Conservation (phyloP, 495 filamentous ascomycete species). For the Daldinia vernicosa region DNA sequence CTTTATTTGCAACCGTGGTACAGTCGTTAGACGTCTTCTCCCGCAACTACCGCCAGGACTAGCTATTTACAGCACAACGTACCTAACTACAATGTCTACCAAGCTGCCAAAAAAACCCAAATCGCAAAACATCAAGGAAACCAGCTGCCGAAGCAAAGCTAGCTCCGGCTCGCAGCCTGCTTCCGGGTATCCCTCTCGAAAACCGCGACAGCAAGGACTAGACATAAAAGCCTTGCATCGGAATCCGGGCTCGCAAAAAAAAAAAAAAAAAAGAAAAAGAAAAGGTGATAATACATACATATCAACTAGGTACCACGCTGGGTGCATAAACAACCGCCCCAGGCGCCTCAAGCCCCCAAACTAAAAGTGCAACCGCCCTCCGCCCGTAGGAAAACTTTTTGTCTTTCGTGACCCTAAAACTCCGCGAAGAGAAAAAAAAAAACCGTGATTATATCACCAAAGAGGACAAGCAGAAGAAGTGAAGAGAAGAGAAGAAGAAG, state of each 20-base stretch:
- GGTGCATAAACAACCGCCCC: not conserved
- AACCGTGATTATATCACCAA: not conserved
- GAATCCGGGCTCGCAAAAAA: not conserved
- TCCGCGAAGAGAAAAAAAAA: slow-evolving; percentile 11
- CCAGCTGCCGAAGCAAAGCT: not conserved
- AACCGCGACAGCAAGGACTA: not conserved
- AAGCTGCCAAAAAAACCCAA: not conserved
- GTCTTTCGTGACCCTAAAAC: slow-evolving; percentile 28
- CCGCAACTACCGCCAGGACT: not conserved
- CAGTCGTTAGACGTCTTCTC: not conserved
- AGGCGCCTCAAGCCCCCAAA: not conserved
- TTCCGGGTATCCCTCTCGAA: not conserved
- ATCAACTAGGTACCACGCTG: not conserved
- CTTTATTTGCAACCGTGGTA: not conserved
- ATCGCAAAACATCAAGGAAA: not conserved
- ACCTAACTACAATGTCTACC: not conserved
- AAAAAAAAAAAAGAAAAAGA: not conserved
- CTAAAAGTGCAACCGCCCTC: slow-evolving; percentile 1
- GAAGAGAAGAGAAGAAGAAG: not conserved
- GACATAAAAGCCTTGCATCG: not conserved
- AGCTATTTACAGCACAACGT: not conserved
- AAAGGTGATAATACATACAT: not conserved
- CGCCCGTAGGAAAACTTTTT: slow-evolving; percentile 23
- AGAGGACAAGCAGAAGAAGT: not conserved
- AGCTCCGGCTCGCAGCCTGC: not conserved